Conservation (phyloP, 2,329 filamentous ascomycete species). For the Cyphellophora attinorum region DNA sequence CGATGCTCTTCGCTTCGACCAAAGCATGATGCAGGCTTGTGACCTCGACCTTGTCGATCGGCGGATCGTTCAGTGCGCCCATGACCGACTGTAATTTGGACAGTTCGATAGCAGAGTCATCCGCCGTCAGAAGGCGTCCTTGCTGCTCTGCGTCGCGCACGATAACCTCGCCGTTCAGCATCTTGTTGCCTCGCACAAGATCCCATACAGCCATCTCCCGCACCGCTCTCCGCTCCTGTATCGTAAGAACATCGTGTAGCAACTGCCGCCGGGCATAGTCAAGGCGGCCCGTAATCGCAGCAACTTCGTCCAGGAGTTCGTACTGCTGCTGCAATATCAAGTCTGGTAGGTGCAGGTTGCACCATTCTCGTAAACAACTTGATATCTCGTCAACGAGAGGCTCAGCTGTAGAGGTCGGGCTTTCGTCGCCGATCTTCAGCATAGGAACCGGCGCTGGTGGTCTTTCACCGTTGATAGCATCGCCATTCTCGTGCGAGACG, state of each 20-base stretch:
- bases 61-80: conserved; percentile 83
- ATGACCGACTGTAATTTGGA: conserved; percentile 89
- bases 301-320: conserved; percentile 67
- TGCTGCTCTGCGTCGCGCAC: conserved; percentile 78
- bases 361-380: conserved; percentile 94
- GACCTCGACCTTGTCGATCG: conserved; percentile 56
- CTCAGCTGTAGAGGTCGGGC: conserved; percentile 77
- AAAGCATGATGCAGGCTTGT: conserved; percentile 68
- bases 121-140: conserved; percentile 77
- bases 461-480: conserved; percentile 31
- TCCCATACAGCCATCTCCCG: conserved; percentile 94
- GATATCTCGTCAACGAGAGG: conserved; percentile 96
- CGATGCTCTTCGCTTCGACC: conserved; percentile 74
- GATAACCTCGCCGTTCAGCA: conserved; percentile 87
- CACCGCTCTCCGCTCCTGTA: conserved; percentile 67
- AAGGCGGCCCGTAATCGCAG: conserved; percentile 68
- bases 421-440: conserved; percentile 96
- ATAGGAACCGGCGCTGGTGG: conserved; percentile 91
- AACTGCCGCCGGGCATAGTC: conserved; percentile 82
- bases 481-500: not conserved
- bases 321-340: conserved; percentile 78
- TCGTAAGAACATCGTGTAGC: conserved; percentile 85
- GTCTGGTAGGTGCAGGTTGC: conserved; percentile 92
- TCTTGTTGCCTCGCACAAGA: conserved; percentile 84
- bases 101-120: conserved; percentile 87